These are phyloP conservation scores for Talaromyces sp. DNA, from an alignment of 2,329 filamentous ascomycete species.

Conservation along the genomic window DNA sequence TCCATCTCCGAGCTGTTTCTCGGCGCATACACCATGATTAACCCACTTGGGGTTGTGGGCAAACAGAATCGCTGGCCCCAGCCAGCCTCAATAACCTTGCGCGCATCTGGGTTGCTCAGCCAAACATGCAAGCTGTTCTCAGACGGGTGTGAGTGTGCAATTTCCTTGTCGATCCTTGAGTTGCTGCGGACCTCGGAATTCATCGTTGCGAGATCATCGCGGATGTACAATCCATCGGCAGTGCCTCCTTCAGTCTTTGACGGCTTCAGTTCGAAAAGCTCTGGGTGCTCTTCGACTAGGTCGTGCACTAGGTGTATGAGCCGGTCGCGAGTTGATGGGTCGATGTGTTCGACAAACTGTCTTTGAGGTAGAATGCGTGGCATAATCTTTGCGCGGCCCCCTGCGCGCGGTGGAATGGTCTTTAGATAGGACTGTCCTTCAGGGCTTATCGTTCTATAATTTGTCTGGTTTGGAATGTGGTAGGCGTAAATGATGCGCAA, in stretches of 20 bases:
- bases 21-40: conserved; percentile 10
- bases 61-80: conserved; percentile 9
- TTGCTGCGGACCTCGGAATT: neutral
- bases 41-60: neutral
- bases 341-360: conserved; percentile 3
- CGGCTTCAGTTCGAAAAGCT: conserved; percentile 2
- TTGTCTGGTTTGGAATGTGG: conserved; percentile 6
- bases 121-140: conserved; percentile 10
- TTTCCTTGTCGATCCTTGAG: neutral
- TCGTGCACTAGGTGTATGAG: conserved; percentile 1
- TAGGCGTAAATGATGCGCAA: conserved; percentile 6
- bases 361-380: conserved; percentile 10
- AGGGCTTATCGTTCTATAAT: conserved; percentile 2
- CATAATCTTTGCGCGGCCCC: conserved; percentile 5
- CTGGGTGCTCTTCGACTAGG: neutral
- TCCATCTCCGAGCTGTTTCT: conserved; percentile 4
- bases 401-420: neutral
- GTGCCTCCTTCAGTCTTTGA: conserved; percentile 3
- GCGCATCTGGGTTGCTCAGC: conserved; percentile 6
- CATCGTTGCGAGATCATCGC: neutral
- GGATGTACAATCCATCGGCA: conserved; percentile 8
- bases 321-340: neutral
- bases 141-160: conserved; percentile 1
- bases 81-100: conserved; percentile 8
- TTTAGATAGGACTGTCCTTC: conserved; percentile 6